Evolutionary conservation across 2,329 filamentous ascomycete genomes (phyloP), one percentile per base, ranked within the genome.

Genomic region (Chaetomium sp.): DNA sequence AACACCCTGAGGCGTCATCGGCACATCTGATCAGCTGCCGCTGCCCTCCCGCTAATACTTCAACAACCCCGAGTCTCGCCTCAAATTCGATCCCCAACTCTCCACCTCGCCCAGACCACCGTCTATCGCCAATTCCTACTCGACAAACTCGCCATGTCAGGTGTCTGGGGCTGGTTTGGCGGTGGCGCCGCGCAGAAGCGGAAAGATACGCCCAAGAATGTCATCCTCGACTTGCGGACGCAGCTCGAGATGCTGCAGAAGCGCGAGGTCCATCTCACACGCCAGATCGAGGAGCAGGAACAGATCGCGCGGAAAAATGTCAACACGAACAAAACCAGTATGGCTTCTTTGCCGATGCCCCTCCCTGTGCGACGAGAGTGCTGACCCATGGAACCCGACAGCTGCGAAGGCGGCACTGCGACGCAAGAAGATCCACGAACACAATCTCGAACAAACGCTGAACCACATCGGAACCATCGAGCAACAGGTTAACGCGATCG

Each of bases 221-320:
- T 95, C 71, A 99, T 99, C 74, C 83, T 99, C 64, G 87, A 86
- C 66, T 82, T 99, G 74, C 88, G 95, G 72, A 86, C 90, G 74
- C 94, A 97, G 81, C 85, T 98, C 53, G 94, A 97, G 73, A 98
- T 98, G 93, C 85, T 99, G 75, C 92, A 96, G 81, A 99, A 99
- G 85, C 86, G 94, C 66, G 93, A 98, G 83, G 91, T 87, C 78
- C 92, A 98, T 76, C 80, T 98, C 67, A 90, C 95, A 78, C 90
- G 85, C 68, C 93, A 96, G 82, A 97, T 98, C 82, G 89, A 92
- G 29, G 93, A 98, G 78, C 93, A 98, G 78, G 92, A 97, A 73
- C 85, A 85, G 45, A 85, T 96, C 70, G 95, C 95, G 53, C 86
- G 91, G 78, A 97, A 97, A 84, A 89, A 95, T 68, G 89, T 97